Base-by-base conservation (phyloP, 1,284 basidiomycete genomes). In the Puccinia brachypodii region DNA sequence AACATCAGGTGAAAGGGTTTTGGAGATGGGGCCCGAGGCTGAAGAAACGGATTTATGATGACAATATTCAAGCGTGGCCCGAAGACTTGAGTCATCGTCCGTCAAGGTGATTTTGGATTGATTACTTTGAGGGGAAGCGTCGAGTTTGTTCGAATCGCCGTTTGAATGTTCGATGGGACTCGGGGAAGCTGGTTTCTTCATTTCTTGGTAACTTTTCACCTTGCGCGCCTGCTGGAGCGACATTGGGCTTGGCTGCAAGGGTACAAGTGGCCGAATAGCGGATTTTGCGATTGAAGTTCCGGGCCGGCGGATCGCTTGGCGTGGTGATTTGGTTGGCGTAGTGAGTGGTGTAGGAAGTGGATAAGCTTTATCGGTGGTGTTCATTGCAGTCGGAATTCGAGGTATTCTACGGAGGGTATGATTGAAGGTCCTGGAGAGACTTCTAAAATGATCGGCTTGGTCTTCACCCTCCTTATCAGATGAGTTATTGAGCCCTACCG, bases 71-170 rank as follows among this genome's bases (percentile, higher is more conserved):
- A 72, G 31, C 33, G 36, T 72, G 2, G 40, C 36, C 8, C 47
- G 69, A 72, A 72, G 25, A 47, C 69, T 72, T 22, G 69, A 53
- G 28, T 28, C 69, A 72, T 33, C 69, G 28, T 72, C 69, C 28
- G 69, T 72, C 31, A 50, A 3, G 19, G 69, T 72, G 16, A 50
- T 72, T 50, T 33, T 72, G 11, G 69, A 72, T 47, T 38, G 69
- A n/a, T 33, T 9, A 31, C 69, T 72, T 53, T 72, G 28, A 14
- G 69, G 44, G 19, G 69, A 72, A n/a, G 69, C 22, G 25, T 50
- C n/a, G 19, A 31, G 6, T 47, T 50, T 47, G 25, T 22, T 36
- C 16, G 14, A 22, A n/a, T 25, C 19, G 16, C 28, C 2, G 33
- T 40, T 53, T 13, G 19, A 47, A 1, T 7, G 28, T 38, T 33